Percentiles rank a stretch among this genome's conserved stretches.
phyloP scores from a whole-genome alignment of 2,329 filamentous ascomycete species.

The Ophiostoma angusticollis region DNA sequence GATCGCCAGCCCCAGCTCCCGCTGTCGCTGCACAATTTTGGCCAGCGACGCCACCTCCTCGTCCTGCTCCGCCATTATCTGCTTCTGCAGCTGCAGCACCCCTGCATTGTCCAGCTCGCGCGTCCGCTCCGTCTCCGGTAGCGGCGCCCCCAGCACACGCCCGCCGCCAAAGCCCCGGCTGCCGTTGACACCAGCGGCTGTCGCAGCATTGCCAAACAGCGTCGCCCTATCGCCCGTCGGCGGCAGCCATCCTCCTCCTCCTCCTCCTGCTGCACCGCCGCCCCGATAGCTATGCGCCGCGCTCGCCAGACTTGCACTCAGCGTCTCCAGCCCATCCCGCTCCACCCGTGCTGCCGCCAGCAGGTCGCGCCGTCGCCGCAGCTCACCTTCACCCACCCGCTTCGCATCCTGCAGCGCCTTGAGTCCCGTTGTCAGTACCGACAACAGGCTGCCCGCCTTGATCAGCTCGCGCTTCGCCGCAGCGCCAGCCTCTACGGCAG shows the following conservation, averaged over 20 bases:
- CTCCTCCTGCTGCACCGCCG: slow-evolving; percentile 29
- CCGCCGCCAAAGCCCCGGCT: slow-evolving; percentile 31
- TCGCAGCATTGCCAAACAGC: slow-evolving; percentile 28
- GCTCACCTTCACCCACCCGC: slow-evolving; percentile 59
- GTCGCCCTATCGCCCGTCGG: slow-evolving; percentile 36
- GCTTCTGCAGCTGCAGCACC: slow-evolving; percentile 58
- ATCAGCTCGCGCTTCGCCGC: slow-evolving; percentile 65
- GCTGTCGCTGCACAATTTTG: slow-evolving; percentile 58
- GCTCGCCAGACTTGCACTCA: slow-evolving; percentile 43
- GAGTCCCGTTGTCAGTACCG: slow-evolving; percentile 53
- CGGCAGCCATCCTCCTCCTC: slow-evolving; percentile 31
- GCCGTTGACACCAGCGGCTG: slow-evolving; percentile 8
- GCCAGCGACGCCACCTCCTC: slow-evolving; percentile 55
- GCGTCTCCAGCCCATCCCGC: slow-evolving; percentile 60
- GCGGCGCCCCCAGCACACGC: slow-evolving; percentile 58
- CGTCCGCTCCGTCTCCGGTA: slow-evolving; percentile 64
- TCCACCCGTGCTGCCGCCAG: slow-evolving; percentile 58
- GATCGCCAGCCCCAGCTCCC: slow-evolving; percentile 66
- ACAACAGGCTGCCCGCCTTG: slow-evolving; percentile 51
- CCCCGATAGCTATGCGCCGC: slow-evolving; percentile 37
- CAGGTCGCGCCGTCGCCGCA: slow-evolving; percentile 58
- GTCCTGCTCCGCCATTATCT: slow-evolving; percentile 66
- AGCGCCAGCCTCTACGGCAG: slow-evolving; percentile 48
- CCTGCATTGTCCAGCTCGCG: slow-evolving; percentile 65
- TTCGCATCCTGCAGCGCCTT: slow-evolving; percentile 39